These are phyloP conservation scores for Trichoderma arundinaceum DNA, from an alignment of 2,329 filamentous ascomycete species.

Conservation along the genomic window DNA sequence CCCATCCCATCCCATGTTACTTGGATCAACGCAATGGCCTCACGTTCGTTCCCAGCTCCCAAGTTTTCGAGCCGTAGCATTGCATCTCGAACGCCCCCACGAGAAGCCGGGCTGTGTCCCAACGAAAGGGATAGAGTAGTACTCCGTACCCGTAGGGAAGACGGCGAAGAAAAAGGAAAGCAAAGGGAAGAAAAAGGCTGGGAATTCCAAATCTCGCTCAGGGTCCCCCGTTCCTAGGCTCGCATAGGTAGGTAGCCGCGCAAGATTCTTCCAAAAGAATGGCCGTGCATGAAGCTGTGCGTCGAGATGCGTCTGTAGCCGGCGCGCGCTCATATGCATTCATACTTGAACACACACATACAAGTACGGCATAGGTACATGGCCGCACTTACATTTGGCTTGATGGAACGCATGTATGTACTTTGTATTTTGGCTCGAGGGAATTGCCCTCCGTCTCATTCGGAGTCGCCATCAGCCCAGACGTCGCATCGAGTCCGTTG, in stretches of 20 bases:
- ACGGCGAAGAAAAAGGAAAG: background rate
- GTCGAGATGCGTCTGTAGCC: background rate
- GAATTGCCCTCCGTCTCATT: slow-evolving; percentile 6
- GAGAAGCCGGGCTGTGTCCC: background rate
- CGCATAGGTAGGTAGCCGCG: background rate
- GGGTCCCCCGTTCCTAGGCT: background rate
- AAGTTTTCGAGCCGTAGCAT: background rate
- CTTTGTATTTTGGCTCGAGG: no score
- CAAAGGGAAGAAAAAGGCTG: background rate
- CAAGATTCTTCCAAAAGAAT: background rate
- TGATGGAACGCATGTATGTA: no score
- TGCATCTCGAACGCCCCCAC: background rate
- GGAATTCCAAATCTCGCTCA: background rate
- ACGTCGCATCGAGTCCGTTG: no score
- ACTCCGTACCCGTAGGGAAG: no score
- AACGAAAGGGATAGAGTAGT: no score
- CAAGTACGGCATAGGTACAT: no score
- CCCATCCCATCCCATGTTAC: background rate
- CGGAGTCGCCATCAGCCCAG: no score
- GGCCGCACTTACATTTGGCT: no score
- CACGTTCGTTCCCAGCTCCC: slow-evolving; percentile 15
- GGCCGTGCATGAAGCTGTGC: slow-evolving; percentile 12
- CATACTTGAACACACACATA: no score
- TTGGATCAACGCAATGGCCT: slow-evolving; percentile 20
- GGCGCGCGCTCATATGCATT: slow-evolving; percentile 3